Evolutionary conservation across 208 protist species (phyloP), one percentile per base, ranked within the genome.

Genomic region (Leishmania turanica): DNA sequence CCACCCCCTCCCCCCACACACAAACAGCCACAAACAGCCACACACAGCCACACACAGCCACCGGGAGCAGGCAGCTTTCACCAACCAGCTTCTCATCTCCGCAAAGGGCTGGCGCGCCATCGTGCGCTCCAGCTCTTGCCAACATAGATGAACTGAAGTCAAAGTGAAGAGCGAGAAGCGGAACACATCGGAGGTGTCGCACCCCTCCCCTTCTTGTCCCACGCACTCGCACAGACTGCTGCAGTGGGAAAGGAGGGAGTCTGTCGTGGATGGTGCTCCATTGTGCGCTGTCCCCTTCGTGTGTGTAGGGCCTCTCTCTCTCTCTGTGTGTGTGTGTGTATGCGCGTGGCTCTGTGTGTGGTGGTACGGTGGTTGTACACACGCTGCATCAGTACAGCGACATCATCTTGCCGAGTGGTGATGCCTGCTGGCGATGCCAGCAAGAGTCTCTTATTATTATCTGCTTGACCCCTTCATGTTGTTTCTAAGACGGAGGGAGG

Each of bases 131-230:
- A 19, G 45, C 1, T 47, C 69, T 58, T 77, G 80, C 53, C 11
- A 34, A 71, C 77, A 69, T 88, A 75, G 80, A 73, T 68, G 64
- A 62, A 42, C 7, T 79, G 80, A 77, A 84, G 80, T 88, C 81
- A 88, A 88, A 85, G 78, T 85, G 81, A 83, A 78, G 78, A 83
- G 81, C 78, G 54, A 85, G 84, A 88, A 37, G 11, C 77, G 42
- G n/a, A 9, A 34, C 11, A 17, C 21, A 6, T 3, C 19, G 15
- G 70, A 8, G 42, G n/a, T 8, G 47, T 6, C 13, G 2, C 24
- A 15, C 42, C 8, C 47, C 47, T 21, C 21, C 21, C 17, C 66
- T 13, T 24, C 66, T 13, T 6, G 6, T 13, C 7, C 24, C 21
- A 45, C 17, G 24, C 66, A 40, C 40, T 51, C 5, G 66, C 42